Conservation (phyloP, 192 early-diverging fungal genomes). For the Rhizophagus sp. region DNA sequence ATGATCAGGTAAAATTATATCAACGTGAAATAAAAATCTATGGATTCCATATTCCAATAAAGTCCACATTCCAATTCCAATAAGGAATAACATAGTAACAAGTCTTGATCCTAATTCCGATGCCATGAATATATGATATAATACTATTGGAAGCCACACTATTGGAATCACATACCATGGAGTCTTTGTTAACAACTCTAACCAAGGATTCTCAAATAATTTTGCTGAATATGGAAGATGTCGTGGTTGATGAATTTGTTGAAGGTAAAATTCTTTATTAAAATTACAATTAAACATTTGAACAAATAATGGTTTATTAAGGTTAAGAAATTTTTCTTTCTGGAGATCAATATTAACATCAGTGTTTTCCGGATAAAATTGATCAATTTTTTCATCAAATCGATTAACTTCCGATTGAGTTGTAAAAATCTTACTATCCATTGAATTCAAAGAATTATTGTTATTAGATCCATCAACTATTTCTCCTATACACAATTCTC, state of each 20-base stretch:
- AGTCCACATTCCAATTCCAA: conserved; percentile 82
- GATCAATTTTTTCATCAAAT: conserved; percentile 28
- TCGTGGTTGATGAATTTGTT: conserved; percentile 90
- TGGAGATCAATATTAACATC: conserved; percentile 45
- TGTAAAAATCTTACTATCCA: not conserved
- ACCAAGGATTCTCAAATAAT: conserved; percentile 77
- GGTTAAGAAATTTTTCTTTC: conserved; percentile 79
- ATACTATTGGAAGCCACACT: conserved; percentile 82
- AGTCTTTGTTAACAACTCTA: conserved; percentile 87
- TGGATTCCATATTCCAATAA: conserved; percentile 90
- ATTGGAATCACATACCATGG: conserved; percentile 90
- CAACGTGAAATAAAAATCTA: conserved; percentile 93
- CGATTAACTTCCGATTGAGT: not conserved
- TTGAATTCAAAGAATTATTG: not conserved
- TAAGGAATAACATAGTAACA: conserved; percentile 51
- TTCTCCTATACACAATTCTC: conserved; percentile 78
- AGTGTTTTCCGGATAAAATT: conserved; percentile 50
- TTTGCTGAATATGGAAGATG: conserved; percentile 75
- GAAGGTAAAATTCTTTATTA: conserved; percentile 80
- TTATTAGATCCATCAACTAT: conserved; percentile 17
- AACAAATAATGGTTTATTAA: conserved; percentile 74
- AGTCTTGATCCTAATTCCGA: conserved; percentile 41
- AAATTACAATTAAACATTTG: conserved; percentile 78
- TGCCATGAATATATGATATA: conserved; percentile 47
- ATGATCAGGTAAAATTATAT: conserved; percentile 84